phyloP scores from a whole-genome alignment of 495 filamentous ascomycete genomes.

The Podospora australis region DNA sequence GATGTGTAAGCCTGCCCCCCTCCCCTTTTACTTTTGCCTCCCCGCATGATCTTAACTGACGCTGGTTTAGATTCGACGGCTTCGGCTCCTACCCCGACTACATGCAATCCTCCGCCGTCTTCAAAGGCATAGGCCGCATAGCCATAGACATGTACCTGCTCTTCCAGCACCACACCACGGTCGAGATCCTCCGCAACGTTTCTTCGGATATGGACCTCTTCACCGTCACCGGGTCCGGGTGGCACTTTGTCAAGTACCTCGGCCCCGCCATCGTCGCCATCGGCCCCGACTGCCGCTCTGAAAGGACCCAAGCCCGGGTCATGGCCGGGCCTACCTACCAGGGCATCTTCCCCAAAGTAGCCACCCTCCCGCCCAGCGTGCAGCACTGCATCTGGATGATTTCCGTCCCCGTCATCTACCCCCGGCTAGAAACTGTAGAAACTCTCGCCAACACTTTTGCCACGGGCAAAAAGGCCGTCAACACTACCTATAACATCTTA shows the following conservation, averaged over 20 bases:
- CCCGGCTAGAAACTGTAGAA: slow-evolving; percentile 84
- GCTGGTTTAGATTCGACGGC: slow-evolving; percentile 73
- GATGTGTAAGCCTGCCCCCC: slow-evolving; percentile 74
- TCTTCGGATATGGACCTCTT: slow-evolving; percentile 85
- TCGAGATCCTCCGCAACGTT: slow-evolving; percentile 84
- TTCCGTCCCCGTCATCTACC: slow-evolving; percentile 84
- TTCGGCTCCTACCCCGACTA: slow-evolving; percentile 96
- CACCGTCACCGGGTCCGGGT: slow-evolving; percentile 92
- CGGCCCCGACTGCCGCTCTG: slow-evolving; percentile 84
- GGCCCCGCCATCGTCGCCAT: slow-evolving; percentile 86
- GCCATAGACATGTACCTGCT: slow-evolving; percentile 99
- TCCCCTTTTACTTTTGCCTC: background rate
- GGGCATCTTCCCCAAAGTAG: slow-evolving; percentile 91
- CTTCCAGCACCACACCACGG: slow-evolving; percentile 95
- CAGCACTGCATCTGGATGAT: slow-evolving; percentile 97
- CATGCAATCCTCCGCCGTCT: slow-evolving; percentile 95
- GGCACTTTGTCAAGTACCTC: slow-evolving; percentile 97
- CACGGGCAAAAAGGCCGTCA: slow-evolving; percentile 95
- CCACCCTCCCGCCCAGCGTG: slow-evolving; percentile 81
- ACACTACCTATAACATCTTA: slow-evolving; percentile 87
- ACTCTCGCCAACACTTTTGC: slow-evolving; percentile 80
- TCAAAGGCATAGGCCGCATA: slow-evolving; percentile 95
- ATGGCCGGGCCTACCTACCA: slow-evolving; percentile 96
- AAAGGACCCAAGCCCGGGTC: slow-evolving; percentile 83
- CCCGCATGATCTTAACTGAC: slow-evolving; percentile 20